phyloP scores from a whole-genome alignment of 2,329 filamentous ascomycete genomes.

The Aspergillus clavatus region DNA sequence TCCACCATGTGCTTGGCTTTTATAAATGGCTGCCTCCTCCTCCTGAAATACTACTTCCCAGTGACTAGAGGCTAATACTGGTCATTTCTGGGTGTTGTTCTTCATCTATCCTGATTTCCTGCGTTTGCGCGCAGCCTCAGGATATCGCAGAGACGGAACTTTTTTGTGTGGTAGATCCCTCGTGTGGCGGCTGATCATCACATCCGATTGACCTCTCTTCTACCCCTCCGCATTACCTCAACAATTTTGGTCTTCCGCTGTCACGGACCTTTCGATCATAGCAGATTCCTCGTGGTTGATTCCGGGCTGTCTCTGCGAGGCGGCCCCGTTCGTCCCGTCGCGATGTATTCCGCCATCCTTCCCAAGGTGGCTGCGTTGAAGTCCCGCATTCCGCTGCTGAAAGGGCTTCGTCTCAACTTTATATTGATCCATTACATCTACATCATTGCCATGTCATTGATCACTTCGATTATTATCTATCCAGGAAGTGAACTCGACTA shows the following conservation, averaged over 20 bases:
- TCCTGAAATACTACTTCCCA: slow-evolving; percentile 1
- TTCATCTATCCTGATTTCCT: background rate
- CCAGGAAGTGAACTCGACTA: slow-evolving; percentile 62
- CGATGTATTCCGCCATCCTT: slow-evolving; percentile 28
- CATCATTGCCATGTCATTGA: slow-evolving; percentile 67
- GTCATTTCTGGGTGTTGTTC: background rate
- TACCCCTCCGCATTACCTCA: background rate
- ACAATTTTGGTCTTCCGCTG: background rate
- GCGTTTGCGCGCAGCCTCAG: background rate
- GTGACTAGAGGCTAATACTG: slow-evolving; percentile 4
- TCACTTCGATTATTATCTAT: slow-evolving; percentile 75
- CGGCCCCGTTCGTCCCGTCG: slow-evolving; percentile 10
- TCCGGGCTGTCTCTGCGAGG: background rate
- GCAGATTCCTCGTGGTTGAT: background rate
- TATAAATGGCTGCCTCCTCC: background rate
- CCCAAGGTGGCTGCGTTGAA: slow-evolving; percentile 22
- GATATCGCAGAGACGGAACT: background rate
- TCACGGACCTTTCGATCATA: background rate
- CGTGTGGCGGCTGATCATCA: background rate
- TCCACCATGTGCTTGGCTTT: slow-evolving; percentile 3
- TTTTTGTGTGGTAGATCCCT: background rate
- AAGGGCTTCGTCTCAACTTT: slow-evolving; percentile 40
- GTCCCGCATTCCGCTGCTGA: slow-evolving; percentile 34
- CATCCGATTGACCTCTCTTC: background rate
- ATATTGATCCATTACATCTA: slow-evolving; percentile 60